Evolutionary conservation across 1,284 basidiomycete species (phyloP).

Genomic region (Leccinum subfulvum): DNA sequence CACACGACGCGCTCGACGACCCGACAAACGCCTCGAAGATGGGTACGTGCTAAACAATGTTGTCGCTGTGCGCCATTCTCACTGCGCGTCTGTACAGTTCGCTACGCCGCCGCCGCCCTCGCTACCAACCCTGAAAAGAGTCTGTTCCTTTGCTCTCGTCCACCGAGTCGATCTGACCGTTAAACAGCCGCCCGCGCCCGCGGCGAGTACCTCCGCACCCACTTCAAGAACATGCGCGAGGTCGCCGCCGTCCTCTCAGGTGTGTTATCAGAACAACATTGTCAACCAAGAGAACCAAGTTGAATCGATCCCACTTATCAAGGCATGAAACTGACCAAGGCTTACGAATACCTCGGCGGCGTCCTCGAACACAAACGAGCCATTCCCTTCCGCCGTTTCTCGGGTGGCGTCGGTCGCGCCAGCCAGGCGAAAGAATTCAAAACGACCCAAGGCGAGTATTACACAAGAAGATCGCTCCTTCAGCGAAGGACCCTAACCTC

Average conservation of each 20-base stretch:
- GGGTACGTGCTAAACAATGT: slow-evolving; percentile 27
- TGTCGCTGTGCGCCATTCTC: neutral
- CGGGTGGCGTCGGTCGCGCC: slow-evolving; percentile 96
- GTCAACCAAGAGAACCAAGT: neutral
- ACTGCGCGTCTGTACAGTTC: slow-evolving; percentile 53
- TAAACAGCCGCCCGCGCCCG: slow-evolving; percentile 81
- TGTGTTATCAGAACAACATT: slow-evolving; percentile 36
- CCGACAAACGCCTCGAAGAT: slow-evolving; percentile 31
- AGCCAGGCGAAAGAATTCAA: slow-evolving; percentile 98
- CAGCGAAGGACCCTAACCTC: slow-evolving; percentile 1
- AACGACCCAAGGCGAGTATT: slow-evolving; percentile 84
- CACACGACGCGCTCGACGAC: slow-evolving; percentile 21
- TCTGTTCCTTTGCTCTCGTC: slow-evolving; percentile 40
- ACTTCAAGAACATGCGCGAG: slow-evolving; percentile 99
- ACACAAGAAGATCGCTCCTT: neutral
- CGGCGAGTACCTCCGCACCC: slow-evolving; percentile 96
- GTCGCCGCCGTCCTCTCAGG: slow-evolving; percentile 86
- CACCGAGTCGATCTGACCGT: slow-evolving; percentile 13
- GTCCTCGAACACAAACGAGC: slow-evolving; percentile 97
- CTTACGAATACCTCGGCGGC: slow-evolving; percentile 91
- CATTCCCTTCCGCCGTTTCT: slow-evolving; percentile 96
- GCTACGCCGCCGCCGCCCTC: slow-evolving; percentile 85
- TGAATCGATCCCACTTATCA: neutral
- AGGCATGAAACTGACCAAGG: slow-evolving; percentile 96
- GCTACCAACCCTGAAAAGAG: slow-evolving; percentile 93